phyloP scores from a whole-genome alignment of 2,329 filamentous ascomycete genomes.

The Verticillium longisporum region DNA sequence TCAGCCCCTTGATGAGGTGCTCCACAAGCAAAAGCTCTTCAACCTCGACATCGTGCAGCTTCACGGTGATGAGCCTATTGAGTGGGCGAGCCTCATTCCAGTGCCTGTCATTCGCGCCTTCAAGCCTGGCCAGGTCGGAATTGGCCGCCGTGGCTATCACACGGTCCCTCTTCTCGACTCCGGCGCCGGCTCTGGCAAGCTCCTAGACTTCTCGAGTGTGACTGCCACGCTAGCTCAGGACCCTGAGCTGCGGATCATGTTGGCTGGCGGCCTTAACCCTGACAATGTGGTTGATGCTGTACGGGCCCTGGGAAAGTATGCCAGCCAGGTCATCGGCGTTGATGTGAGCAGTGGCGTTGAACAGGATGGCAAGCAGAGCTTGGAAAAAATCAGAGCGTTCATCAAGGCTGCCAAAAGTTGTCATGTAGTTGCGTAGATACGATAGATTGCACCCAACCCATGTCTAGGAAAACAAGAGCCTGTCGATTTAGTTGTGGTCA shows the following conservation, averaged over 20 bases:
- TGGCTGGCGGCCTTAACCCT: slow-evolving; percentile 80
- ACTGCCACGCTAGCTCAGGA: slow-evolving; percentile 61
- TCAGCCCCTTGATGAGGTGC: slow-evolving; percentile 75
- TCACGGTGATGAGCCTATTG: slow-evolving; percentile 84
- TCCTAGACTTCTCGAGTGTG: slow-evolving; percentile 66
- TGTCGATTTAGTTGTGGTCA: too few relatives aligned
- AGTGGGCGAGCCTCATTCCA: slow-evolving; percentile 85
- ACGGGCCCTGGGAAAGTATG: slow-evolving; percentile 48
- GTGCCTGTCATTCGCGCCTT: slow-evolving; percentile 89
- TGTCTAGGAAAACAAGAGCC: too few relatives aligned
- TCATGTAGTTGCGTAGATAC: slow-evolving; percentile 24
- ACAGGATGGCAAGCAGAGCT: slow-evolving; percentile 69
- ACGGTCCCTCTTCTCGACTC: slow-evolving; percentile 80
- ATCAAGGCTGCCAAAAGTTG: slow-evolving; percentile 64
- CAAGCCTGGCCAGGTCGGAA: slow-evolving; percentile 64
- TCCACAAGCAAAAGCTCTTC: slow-evolving; percentile 70
- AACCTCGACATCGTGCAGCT: slow-evolving; percentile 85
- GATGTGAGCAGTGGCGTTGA: slow-evolving; percentile 96
- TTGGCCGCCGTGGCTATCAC: slow-evolving; percentile 74
- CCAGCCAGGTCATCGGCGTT: slow-evolving; percentile 66
- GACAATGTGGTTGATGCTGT: slow-evolving; percentile 69
- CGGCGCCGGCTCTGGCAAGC: slow-evolving; percentile 74
- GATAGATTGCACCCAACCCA: neutral
- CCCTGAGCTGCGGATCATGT: slow-evolving; percentile 62
- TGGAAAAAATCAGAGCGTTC: slow-evolving; percentile 76